phyloP scores from a whole-genome alignment of 108 stramenopile species.

The Nannochloropsis oceanica region DNA sequence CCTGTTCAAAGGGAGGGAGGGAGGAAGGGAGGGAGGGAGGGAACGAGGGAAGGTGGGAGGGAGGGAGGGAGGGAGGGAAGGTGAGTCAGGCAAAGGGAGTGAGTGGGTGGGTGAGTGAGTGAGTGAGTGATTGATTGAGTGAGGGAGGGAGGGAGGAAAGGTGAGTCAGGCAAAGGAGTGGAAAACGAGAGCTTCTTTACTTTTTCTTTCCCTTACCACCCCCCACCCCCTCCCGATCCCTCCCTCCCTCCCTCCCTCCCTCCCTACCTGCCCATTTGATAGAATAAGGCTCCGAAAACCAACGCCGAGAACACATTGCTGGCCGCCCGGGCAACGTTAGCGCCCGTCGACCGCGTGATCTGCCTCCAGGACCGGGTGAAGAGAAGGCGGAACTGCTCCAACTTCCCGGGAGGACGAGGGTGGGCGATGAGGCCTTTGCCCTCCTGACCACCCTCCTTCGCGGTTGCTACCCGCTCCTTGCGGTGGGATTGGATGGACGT shows the following conservation, averaged over 20 bases:
- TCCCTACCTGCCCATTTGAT: conserved; percentile 9
- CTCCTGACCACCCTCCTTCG: not conserved
- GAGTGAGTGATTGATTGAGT: not conserved
- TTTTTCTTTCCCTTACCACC: too few species aligned
- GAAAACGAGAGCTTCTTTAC: not conserved
- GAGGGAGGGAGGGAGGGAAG: not conserved
- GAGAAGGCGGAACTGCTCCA: conserved; percentile 27
- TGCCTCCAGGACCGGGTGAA: conserved; percentile 28
- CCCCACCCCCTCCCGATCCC: not conserved
- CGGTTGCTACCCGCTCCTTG: not conserved
- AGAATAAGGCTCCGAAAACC: conserved; percentile 26
- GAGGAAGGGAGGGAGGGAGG: too few species aligned
- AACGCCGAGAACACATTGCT: conserved; percentile 15
- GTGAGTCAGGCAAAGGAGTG: not conserved
- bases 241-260: not conserved
- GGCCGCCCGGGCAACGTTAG: not conserved
- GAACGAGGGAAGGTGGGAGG: not conserved
- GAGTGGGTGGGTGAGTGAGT: not conserved
- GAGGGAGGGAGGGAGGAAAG: not conserved
- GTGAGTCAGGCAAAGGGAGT: not conserved
- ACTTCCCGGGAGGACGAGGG: not conserved
- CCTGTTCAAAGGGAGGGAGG: too few species aligned
- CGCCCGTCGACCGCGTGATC: conserved; percentile 12
- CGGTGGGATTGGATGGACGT: not conserved
- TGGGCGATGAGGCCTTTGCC: not conserved